Evolutionary conservation across 140 eudicot genomes (phyloP).

Genomic region (Erigeron philadelphicus): DNA sequence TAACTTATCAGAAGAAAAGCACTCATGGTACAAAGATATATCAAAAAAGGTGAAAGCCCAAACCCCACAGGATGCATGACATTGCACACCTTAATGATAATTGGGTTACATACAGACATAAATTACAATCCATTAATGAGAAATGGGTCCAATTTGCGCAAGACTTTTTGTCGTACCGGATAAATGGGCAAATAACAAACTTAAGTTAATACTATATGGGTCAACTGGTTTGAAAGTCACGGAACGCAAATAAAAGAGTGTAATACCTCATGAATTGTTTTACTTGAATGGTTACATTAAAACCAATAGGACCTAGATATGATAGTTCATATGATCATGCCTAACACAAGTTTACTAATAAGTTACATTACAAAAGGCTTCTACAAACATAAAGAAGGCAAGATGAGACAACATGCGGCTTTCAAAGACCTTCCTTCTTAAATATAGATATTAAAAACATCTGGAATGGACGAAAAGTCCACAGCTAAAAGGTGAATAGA

Average conservation of each 20-base stretch:
- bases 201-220: background rate
- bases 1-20: background rate
- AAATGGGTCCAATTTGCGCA: too few relatives aligned
- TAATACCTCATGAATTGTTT: too few relatives aligned
- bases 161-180: too few relatives aligned
- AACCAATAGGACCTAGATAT: too few relatives aligned
- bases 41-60: background rate
- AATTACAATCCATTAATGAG: too few relatives aligned
- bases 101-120: too few relatives aligned
- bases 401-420: background rate
- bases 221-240: background rate
- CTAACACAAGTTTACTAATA: too few relatives aligned
- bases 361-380: too few relatives aligned
- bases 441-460: background rate
- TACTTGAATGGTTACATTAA: too few relatives aligned
- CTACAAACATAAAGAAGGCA: background rate
- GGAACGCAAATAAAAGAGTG: too few relatives aligned
- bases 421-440: background rate
- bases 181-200: too few relatives aligned
- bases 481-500: background rate
- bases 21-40: background rate
- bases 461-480: background rate
- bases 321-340: too few relatives aligned
- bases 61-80: background rate
- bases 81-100: background rate